Percentiles rank a stretch among this genome's conserved stretches.
phyloP scores from a whole-genome alignment of 108 stramenopile genomes.

The Pseudonitzschia pungens region DNA sequence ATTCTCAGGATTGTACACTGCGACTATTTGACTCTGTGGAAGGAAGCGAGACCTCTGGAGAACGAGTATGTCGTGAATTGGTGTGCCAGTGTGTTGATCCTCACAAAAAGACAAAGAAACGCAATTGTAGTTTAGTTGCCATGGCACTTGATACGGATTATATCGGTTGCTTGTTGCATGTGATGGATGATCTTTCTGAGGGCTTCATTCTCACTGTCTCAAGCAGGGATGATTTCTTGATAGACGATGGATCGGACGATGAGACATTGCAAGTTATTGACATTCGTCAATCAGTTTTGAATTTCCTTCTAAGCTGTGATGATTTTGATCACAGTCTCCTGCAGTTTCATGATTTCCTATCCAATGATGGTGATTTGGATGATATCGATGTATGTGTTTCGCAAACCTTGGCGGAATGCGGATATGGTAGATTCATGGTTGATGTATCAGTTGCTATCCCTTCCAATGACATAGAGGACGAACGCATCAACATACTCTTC shows the following conservation, averaged over 20 bases:
- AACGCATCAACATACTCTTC: conserved; percentile 9
- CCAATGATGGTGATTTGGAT: conserved; percentile 27
- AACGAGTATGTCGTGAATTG: conserved; percentile 34
- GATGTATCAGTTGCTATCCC: conserved; percentile 43
- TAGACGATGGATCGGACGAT: conserved; percentile 19
- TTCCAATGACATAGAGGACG: conserved; percentile 23
- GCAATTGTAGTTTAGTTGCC: conserved; percentile 32
- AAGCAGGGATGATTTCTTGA: conserved; percentile 39
- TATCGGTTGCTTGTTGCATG: conserved; percentile 48
- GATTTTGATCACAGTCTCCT: conserved; percentile 27
- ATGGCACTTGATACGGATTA: conserved; percentile 44
- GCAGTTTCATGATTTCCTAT: conserved; percentile 24
- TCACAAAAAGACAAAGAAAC: conserved; percentile 36
- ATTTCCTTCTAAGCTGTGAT: conserved; percentile 33
- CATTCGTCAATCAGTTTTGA: conserved; percentile 34
- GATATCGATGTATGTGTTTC: conserved; percentile 32
- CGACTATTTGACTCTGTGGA: conserved; percentile 43
- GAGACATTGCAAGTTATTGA: conserved; percentile 26
- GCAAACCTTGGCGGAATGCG: conserved; percentile 47
- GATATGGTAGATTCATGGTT: conserved; percentile 54
- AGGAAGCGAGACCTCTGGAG: not conserved
- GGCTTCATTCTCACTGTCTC: conserved; percentile 31
- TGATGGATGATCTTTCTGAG: conserved; percentile 14
- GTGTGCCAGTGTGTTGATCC: conserved; percentile 42
- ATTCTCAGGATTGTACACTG: conserved; percentile 41